Evolutionary conservation across 805 yeast genomes (phyloP).

Genomic region (Candida ficus): DNA sequence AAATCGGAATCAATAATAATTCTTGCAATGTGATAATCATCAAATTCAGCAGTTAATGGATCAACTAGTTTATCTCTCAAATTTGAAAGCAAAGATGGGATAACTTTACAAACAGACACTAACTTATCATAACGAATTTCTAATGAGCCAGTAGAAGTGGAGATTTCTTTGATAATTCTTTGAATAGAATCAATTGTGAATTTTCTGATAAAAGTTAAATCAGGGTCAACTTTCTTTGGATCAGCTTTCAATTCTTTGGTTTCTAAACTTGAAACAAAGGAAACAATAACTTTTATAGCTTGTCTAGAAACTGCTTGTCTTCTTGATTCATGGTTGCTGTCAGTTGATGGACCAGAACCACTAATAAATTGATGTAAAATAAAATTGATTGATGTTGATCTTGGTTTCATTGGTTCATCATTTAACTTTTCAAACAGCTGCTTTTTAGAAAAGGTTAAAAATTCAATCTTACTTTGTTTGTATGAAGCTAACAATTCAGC

Average conservation of each 20-base stretch:
- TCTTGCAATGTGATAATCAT: constrained; percentile 58
- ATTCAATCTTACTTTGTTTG: constrained; percentile 75
- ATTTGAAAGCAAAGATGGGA: constrained; percentile 24
- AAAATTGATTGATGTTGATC: constrained; percentile 72
- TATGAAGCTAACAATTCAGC: constrained; percentile 75
- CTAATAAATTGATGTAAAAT: constrained; percentile 71
- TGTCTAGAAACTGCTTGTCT: constrained; percentile 53
- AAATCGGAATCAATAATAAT: constrained; percentile 65
- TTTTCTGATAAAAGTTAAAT: constrained; percentile 66
- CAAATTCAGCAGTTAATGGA: constrained; percentile 42
- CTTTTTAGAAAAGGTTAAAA: constrained; percentile 71
- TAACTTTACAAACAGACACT: constrained; percentile 29
- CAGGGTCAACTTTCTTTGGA: constrained; percentile 55
- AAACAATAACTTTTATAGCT: constrained; percentile 55
- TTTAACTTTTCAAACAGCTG: constrained; percentile 18
- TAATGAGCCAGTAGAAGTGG: constrained; percentile 30
- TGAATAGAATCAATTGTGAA: constrained; percentile 65
- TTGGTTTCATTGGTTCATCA: constrained; percentile 49
- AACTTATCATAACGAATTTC: constrained; percentile 50
- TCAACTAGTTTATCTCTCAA: constrained; percentile 17
- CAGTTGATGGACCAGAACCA: constrained; percentile 29
- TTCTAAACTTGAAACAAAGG: constrained; percentile 56
- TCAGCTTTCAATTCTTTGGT: constrained; percentile 28
- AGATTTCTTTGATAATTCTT: constrained; percentile 54
- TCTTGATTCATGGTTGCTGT: constrained; percentile 35